Conservation (phyloP, 306 rosid species). For the Arachis hypogaea region DNA sequence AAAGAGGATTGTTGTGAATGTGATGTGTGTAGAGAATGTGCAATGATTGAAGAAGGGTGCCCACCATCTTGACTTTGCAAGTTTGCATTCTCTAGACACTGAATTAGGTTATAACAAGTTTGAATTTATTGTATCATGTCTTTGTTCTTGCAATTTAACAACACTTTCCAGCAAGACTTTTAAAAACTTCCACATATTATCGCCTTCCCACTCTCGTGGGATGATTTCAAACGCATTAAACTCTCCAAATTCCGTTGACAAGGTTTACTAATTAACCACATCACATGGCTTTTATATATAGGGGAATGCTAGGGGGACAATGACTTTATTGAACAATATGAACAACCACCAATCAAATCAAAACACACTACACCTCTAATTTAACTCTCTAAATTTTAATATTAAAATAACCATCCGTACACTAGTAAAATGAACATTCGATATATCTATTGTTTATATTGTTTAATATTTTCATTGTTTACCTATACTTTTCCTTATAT, state of each 20-base stretch:
- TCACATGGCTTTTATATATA: too few species aligned
- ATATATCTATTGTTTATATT: too few species aligned
- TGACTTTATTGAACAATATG: too few species aligned
- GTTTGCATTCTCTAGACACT: constrained; percentile 52
- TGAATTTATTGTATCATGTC: constrained; percentile 38
- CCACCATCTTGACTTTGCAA: constrained; percentile 64
- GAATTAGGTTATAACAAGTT: constrained; percentile 43
- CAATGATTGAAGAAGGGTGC: constrained; percentile 48
- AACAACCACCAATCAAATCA: too few species aligned
- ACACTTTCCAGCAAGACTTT: constrained; percentile 15
- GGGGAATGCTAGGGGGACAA: too few species aligned
- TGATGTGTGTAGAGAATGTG: constrained; percentile 40
- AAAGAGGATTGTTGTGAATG: neutral
- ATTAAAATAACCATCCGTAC: too few species aligned
- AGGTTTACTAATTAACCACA: neutral
- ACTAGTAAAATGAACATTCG: too few species aligned
- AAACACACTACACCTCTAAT: too few species aligned
- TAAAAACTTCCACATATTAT: constrained; percentile 26
- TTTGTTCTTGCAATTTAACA: constrained; percentile 9
- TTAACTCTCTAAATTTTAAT: too few species aligned
- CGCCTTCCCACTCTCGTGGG: neutral
- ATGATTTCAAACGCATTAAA: neutral
- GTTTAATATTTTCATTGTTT: too few species aligned
- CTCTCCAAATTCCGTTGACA: neutral
- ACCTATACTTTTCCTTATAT: too few species aligned